These are phyloP conservation scores for Solanum raphanifolium DNA, from an alignment of 257 asterid genomes.

Conservation along the genomic window DNA sequence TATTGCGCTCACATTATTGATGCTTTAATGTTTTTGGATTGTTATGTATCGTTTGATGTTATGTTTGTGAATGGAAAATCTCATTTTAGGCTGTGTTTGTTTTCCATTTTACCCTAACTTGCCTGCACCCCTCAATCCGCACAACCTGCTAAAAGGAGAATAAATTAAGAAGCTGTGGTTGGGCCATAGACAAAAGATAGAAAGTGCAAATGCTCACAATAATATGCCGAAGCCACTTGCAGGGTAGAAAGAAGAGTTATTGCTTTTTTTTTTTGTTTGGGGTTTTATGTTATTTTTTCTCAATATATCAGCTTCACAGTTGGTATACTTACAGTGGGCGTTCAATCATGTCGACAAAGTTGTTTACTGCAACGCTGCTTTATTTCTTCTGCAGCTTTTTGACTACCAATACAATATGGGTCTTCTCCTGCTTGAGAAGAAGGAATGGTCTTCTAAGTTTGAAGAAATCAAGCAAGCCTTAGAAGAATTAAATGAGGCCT, in stretches of 20 bases:
- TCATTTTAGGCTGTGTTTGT: background rate
- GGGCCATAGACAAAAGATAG: background rate
- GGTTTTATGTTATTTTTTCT: background rate
- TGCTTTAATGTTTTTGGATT: background rate
- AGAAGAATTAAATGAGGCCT: constrained; percentile 44
- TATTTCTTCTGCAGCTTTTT: constrained; percentile 49
- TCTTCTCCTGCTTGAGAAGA: constrained; percentile 82
- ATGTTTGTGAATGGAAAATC: background rate
- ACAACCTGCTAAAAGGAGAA: background rate
- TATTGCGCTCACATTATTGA: background rate
- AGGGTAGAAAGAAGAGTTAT: background rate
- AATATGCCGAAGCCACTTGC: background rate
- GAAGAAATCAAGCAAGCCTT: constrained; percentile 59
- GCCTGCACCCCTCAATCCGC: background rate
- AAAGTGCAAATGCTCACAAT: background rate
- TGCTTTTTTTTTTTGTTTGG: background rate
- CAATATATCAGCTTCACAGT: background rate
- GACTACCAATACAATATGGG: constrained; percentile 98
- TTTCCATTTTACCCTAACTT: background rate
- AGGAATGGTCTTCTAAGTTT: constrained; percentile 68
- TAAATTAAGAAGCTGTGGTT: background rate
- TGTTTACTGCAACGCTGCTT: background rate
- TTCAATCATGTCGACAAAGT: background rate
- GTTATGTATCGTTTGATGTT: background rate
- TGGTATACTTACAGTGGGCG: background rate